Evolutionary conservation across 2,329 filamentous ascomycete species (phyloP).

Genomic region (Neoscytalidium dimidiatum): DNA sequence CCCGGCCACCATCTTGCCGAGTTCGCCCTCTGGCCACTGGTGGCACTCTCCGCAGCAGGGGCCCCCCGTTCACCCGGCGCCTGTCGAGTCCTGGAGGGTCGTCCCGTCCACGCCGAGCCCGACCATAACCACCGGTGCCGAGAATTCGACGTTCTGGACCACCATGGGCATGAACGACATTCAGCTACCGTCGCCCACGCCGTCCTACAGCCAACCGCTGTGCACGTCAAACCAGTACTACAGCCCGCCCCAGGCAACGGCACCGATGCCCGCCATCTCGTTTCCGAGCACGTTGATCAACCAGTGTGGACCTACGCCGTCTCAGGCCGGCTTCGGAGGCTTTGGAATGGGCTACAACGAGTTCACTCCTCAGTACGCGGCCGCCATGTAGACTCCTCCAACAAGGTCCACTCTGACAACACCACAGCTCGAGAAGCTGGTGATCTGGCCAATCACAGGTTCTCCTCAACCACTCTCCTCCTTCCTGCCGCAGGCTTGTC

Average conservation of each 20-base stretch:
- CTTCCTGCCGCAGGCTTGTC: constrained; percentile 31
- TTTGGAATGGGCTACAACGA: constrained; percentile 84
- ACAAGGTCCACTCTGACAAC: constrained; percentile 38
- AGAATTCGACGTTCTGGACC: constrained; percentile 77
- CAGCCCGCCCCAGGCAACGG: constrained; percentile 73
- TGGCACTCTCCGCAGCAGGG: constrained; percentile 72
- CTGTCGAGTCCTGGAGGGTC: constrained; percentile 87
- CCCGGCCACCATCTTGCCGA: constrained; percentile 81
- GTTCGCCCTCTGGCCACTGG: constrained; percentile 65
- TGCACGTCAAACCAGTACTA: constrained; percentile 74
- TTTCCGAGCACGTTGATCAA: constrained; percentile 86
- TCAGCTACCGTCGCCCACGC: constrained; percentile 72
- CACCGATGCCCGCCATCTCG: constrained; percentile 74
- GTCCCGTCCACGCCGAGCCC: constrained; percentile 85
- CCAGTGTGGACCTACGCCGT: constrained; percentile 71
- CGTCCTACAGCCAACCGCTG: constrained; percentile 77
- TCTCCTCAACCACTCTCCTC: background rate
- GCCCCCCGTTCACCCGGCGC: constrained; percentile 65
- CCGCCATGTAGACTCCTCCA: constrained; percentile 78
- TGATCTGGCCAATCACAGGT: constrained; percentile 45
- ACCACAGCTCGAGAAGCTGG: constrained; percentile 27
- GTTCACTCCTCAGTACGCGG: constrained; percentile 69
- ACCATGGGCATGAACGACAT: constrained; percentile 74
- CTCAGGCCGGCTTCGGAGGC: constrained; percentile 64
- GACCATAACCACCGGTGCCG: constrained; percentile 66